Percentiles rank a stretch among this genome's conserved stretches.
These are phyloP conservation scores for Claviceps sp. DNA, from an alignment of 2,329 filamentous ascomycete genomes.

Conservation along the genomic window DNA sequence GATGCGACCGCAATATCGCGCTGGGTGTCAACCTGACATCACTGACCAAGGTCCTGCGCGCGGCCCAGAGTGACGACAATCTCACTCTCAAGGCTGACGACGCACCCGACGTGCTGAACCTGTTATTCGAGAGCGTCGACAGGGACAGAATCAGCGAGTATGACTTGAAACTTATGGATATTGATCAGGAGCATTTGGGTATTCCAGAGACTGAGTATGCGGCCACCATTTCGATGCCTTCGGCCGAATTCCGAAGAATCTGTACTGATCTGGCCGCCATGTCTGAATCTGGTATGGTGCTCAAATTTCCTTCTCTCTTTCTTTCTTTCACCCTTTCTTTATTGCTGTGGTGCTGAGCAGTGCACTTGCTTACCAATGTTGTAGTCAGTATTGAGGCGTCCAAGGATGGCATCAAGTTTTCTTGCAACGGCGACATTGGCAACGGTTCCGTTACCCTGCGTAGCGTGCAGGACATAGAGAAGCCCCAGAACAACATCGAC, in stretches of 20 bases:
- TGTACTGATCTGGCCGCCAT: slow-evolving; percentile 83
- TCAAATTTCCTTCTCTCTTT: neutral
- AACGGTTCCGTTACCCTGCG: slow-evolving; percentile 88
- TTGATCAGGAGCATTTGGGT: slow-evolving; percentile 97
- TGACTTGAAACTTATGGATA: slow-evolving; percentile 99
- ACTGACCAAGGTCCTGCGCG: slow-evolving; percentile 91
- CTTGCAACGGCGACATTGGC: slow-evolving; percentile 86
- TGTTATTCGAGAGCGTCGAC: slow-evolving; percentile 83
- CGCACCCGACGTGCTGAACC: slow-evolving; percentile 85
- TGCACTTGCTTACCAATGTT: neutral
- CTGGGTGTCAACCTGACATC: slow-evolving; percentile 95
- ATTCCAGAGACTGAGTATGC: slow-evolving; percentile 99
- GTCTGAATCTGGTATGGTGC: slow-evolving; percentile 72
- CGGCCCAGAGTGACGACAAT: slow-evolving; percentile 86
- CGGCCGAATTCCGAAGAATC: slow-evolving; percentile 84
- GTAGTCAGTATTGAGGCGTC: slow-evolving; percentile 86
- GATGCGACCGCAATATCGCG: slow-evolving; percentile 97
- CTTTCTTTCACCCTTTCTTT: neutral
- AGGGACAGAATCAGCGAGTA: slow-evolving; percentile 95
- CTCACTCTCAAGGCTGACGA: slow-evolving; percentile 97
- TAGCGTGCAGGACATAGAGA: slow-evolving; percentile 78
- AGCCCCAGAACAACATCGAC: slow-evolving; percentile 71
- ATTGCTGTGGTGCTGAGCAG: neutral
- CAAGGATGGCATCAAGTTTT: slow-evolving; percentile 96
- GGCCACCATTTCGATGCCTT: slow-evolving; percentile 79